These are phyloP conservation scores for Stephanodiscus minutulus DNA, from an alignment of 108 stramenopile species.

Conservation along the genomic window DNA sequence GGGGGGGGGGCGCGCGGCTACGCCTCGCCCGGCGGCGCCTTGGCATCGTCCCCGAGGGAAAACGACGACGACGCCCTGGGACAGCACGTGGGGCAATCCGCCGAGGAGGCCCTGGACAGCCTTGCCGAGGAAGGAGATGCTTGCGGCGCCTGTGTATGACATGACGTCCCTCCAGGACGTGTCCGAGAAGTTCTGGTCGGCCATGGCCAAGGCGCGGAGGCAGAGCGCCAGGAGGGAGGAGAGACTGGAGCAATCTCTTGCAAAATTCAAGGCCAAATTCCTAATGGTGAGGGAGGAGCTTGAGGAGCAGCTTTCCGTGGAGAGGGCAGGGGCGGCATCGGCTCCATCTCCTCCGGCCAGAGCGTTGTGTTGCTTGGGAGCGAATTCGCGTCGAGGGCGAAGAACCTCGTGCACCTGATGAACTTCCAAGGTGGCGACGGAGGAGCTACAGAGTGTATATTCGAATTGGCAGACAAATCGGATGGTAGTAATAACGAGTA, in stretches of 20 bases:
- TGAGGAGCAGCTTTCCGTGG: constrained; percentile 36
- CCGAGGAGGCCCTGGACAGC: constrained; percentile 71
- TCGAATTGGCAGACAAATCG: no score
- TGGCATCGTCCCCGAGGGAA: not conserved
- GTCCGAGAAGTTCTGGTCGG: constrained; percentile 72
- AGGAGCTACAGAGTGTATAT: no score
- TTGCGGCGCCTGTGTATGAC: constrained; percentile 79
- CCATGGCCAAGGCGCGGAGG: constrained; percentile 67
- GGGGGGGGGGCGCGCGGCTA: not conserved
- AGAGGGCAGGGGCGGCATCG: constrained; percentile 15
- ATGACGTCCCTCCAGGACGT: constrained; percentile 74
- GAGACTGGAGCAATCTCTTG: constrained; percentile 74
- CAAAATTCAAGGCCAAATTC: constrained; percentile 83
- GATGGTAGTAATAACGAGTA: no score
- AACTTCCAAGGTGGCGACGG: constrained; percentile 38
- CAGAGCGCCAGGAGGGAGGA: constrained; percentile 64
- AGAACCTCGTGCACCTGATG: constrained; percentile 40
- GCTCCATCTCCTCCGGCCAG: constrained; percentile 17
- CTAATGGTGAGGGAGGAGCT: constrained; percentile 72
- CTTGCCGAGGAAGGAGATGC: constrained; percentile 85
- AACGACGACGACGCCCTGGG: constrained; percentile 14
- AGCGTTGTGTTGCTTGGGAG: constrained; percentile 46
- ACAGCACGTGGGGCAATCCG: constrained; percentile 63
- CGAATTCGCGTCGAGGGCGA: constrained; percentile 46
- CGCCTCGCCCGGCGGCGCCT: no score